Percentiles rank a stretch among this genome's conserved stretches.
phyloP scores from a whole-genome alignment of 441 rosid species.

The Mallotus repandus region DNA sequence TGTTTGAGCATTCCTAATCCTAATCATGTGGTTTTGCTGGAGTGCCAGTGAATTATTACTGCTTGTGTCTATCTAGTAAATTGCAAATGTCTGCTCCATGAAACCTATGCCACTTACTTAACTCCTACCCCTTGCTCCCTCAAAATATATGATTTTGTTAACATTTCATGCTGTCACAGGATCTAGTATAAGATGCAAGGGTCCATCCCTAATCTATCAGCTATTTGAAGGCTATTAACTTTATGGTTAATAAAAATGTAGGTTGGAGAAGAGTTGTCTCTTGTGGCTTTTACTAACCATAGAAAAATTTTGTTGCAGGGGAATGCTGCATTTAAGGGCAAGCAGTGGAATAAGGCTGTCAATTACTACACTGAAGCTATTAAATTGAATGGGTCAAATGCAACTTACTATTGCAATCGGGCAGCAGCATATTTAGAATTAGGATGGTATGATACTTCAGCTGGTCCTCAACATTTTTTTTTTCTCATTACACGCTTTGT shows the following conservation, averaged over 20 bases:
- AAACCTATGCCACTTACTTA: conserved; percentile 4
- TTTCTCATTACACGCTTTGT: background rate
- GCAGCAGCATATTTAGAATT: conserved; percentile 90
- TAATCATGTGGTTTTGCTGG: background rate
- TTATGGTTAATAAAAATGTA: background rate
- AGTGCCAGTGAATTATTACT: background rate
- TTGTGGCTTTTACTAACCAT: background rate
- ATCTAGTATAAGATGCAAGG: background rate
- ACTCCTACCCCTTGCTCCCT: background rate
- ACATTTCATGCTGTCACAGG: background rate
- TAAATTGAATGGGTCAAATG: conserved; percentile 63
- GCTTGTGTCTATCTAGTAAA: no score
- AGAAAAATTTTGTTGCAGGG: conserved; percentile 54
- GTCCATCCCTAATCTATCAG: background rate
- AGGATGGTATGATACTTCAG: conserved; percentile 48
- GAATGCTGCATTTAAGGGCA: conserved; percentile 82
- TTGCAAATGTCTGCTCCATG: background rate
- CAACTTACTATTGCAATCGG: conserved; percentile 76
- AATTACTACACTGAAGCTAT: conserved; percentile 82
- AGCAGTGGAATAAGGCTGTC: conserved; percentile 83
- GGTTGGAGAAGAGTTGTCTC: background rate
- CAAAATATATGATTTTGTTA: background rate
- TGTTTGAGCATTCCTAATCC: background rate
- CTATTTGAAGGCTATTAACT: background rate
- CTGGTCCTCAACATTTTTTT: conserved; percentile 13